Percentiles rank a stretch among this genome's conserved stretches.
Conservation (phyloP, 176 grass and related monocot genomes). For the Poa pratensis region DNA sequence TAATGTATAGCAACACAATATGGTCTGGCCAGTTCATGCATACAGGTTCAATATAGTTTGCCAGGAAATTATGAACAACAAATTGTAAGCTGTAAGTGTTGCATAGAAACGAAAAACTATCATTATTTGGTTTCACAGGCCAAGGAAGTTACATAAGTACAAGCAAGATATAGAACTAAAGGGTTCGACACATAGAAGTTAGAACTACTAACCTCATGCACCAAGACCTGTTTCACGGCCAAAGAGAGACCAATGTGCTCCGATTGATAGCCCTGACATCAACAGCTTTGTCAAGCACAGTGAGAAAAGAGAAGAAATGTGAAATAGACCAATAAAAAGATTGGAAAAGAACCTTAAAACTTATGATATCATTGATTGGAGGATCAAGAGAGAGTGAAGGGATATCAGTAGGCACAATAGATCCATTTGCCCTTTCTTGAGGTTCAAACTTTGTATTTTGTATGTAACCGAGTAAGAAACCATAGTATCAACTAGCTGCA, state of each 20-base stretch:
- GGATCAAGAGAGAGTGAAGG: slow-evolving; percentile 66
- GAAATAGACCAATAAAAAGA: slow-evolving; percentile 27
- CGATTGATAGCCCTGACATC: slow-evolving; percentile 72
- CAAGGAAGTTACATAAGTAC: slow-evolving; percentile 12
- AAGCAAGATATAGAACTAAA: slow-evolving; percentile 38
- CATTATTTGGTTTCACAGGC: slow-evolving; percentile 14
- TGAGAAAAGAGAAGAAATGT: slow-evolving; percentile 36
- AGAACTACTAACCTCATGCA: slow-evolving; percentile 74
- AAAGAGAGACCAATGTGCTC: slow-evolving; percentile 75
- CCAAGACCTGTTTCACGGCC: slow-evolving; percentile 80
- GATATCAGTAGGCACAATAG: slow-evolving; percentile 60
- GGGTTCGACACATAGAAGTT: slow-evolving; percentile 14
- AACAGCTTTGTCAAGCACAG: slow-evolving; percentile 46
- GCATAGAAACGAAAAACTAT: slow-evolving; percentile 25
- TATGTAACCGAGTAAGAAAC: slow-evolving; percentile 86
- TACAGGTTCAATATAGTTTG: slow-evolving; percentile 30
- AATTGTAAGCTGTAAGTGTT: background rate
- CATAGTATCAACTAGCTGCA: slow-evolving; percentile 90
- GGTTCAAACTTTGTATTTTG: slow-evolving; percentile 69
- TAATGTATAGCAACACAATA: background rate
- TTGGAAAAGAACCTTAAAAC: slow-evolving; percentile 70
- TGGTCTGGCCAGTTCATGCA: slow-evolving; percentile 15
- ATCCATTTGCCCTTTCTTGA: slow-evolving; percentile 64
- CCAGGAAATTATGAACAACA: background rate
- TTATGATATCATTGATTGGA: slow-evolving; percentile 70